These are phyloP conservation scores for Fennellomyces sp. DNA, from an alignment of 371 early-diverging fungal genomes.

Conservation along the genomic window DNA sequence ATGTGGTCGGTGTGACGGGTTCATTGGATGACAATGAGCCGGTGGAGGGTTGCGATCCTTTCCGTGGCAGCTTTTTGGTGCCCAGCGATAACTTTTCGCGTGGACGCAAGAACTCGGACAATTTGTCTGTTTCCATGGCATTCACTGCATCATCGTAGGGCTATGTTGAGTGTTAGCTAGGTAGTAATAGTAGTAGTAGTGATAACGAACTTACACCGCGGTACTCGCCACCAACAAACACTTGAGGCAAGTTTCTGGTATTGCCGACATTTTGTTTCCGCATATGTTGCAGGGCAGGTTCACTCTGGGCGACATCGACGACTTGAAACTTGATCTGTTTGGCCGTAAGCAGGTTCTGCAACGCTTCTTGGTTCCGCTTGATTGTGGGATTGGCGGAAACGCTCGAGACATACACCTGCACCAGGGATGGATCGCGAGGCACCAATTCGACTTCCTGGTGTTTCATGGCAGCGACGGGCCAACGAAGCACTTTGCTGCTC, in stretches of 20 bases:
- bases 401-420: conserved; percentile 41
- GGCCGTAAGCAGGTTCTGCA: conserved; percentile 19
- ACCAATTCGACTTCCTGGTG: conserved; percentile 15
- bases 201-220: conserved; percentile 29
- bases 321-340: conserved; percentile 28
- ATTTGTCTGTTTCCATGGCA: conserved; percentile 2
- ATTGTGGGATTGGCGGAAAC: conserved; percentile 32
- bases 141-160: conserved; percentile 17
- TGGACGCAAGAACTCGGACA: conserved; percentile 6
- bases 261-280: conserved; percentile 26
- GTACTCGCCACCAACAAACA: conserved; percentile 48
- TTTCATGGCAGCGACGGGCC: conserved; percentile 15
- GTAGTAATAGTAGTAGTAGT: neutral
- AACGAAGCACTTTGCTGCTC: conserved; percentile 17
- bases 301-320: conserved; percentile 42
- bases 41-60: conserved; percentile 8
- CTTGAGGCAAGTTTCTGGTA: conserved; percentile 28
- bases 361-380: conserved; percentile 35
- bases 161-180: conserved; percentile 5
- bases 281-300: conserved; percentile 43
- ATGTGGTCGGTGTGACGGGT: conserved; percentile 19
- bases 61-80: conserved; percentile 9
- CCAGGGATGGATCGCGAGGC: conserved; percentile 25
- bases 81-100: conserved; percentile 3
- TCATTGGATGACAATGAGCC: conserved; percentile 17